phyloP scores from a whole-genome alignment of 2,329 filamentous ascomycete genomes.

The Cordyceps militaris region DNA sequence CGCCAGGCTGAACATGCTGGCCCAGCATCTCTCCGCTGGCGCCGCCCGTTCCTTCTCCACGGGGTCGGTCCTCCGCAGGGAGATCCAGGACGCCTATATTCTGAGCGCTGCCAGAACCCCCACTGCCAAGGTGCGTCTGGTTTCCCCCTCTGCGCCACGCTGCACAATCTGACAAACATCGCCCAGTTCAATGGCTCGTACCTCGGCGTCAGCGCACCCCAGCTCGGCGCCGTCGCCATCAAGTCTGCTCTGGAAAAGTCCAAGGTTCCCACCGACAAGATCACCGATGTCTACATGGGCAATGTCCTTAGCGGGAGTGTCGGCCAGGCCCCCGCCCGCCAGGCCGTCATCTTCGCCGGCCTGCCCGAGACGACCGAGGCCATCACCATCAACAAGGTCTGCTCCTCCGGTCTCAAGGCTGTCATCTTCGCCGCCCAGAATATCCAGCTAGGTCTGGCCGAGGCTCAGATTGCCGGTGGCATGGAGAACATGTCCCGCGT shows the following conservation, averaged over 20 bases:
- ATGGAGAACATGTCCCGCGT: conserved; percentile 98
- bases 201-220: conserved; percentile 72
- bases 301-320: conserved; percentile 81
- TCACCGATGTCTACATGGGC: conserved; percentile 95
- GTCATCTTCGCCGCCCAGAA: conserved; percentile 87
- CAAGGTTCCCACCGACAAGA: conserved; percentile 68
- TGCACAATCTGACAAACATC: background rate
- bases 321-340: conserved; percentile 86
- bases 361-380: conserved; percentile 77
- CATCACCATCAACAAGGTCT: conserved; percentile 96
- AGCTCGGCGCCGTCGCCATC: conserved; percentile 85
- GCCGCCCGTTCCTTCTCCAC: conserved; percentile 41
- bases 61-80: conserved; percentile 41
- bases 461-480: conserved; percentile 85
- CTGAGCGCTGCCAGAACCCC: conserved; percentile 84
- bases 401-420: conserved; percentile 89
- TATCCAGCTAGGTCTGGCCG: conserved; percentile 83
- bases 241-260: conserved; percentile 85
- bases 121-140: conserved; percentile 65
- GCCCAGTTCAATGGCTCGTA: conserved; percentile 88
- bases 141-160: background rate
- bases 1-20: conserved; percentile 29
- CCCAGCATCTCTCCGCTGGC: conserved; percentile 31
- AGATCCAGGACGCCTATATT: conserved; percentile 90
- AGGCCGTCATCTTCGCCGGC: conserved; percentile 83